Evolutionary conservation across 495 filamentous ascomycete species (phyloP).

Genomic region (Podospora pseudocomata): DNA sequence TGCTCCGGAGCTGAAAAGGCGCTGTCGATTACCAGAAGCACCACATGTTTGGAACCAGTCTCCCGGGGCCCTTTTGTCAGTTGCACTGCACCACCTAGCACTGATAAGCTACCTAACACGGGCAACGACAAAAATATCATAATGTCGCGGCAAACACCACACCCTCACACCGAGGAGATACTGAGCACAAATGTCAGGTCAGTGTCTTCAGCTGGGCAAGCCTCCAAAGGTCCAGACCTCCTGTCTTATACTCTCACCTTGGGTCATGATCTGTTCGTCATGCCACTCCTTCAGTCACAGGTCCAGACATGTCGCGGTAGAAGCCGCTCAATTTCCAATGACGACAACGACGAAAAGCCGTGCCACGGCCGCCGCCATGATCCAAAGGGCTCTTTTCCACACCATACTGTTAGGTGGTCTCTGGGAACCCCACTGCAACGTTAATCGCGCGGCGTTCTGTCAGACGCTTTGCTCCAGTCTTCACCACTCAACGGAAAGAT

Average conservation of each 20-base stretch:
- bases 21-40: neutral
- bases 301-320: neutral
- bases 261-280: neutral
- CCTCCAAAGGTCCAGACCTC: neutral
- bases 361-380: neutral
- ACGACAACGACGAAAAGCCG: neutral
- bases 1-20: neutral
- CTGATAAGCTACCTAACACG: too few relatives aligned
- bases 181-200: neutral
- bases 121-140: too few relatives aligned
- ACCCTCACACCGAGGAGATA: neutral
- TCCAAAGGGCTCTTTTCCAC: neutral
- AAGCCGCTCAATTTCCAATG: neutral
- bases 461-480: neutral
- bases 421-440: neutral
- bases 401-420: neutral
- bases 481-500: neutral
- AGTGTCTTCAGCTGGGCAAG: neutral
- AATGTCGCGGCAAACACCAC: too few relatives aligned
- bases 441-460: neutral
- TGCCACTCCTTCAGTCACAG: neutral
- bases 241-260: neutral
- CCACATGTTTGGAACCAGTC: neutral
- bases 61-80: neutral
- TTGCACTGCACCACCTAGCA: neutral